phyloP scores from a whole-genome alignment of 768 basidiomycete genomes.

The Hypholoma fasciculare region DNA sequence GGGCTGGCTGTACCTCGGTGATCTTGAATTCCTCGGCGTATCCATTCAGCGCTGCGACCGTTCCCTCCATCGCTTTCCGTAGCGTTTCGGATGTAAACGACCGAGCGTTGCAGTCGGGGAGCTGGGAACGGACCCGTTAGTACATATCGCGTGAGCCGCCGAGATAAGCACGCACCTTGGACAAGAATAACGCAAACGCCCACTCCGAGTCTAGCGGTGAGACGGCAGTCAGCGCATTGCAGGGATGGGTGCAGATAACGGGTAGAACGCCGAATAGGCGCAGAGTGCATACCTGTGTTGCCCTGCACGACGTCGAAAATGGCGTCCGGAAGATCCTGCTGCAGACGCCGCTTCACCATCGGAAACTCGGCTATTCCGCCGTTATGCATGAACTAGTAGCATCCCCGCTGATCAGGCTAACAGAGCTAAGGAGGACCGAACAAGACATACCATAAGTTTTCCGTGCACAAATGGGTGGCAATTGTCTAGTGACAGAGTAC shows the following conservation, averaged over 20 bases:
- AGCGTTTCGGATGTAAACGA: slow-evolving; percentile 72
- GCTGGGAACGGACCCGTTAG: slow-evolving; percentile 38
- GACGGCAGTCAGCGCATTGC: slow-evolving; percentile 1
- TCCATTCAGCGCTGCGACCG: slow-evolving; percentile 76
- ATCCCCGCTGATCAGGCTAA: not conserved
- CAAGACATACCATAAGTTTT: slow-evolving; percentile 76
- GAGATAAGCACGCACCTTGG: slow-evolving; percentile 51
- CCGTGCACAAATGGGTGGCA: slow-evolving; percentile 95
- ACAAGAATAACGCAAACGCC: slow-evolving; percentile 91
- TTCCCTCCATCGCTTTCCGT: slow-evolving; percentile 85
- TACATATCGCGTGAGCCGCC: not conserved
- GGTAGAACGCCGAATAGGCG: not conserved
- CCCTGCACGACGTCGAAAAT: slow-evolving; percentile 88
- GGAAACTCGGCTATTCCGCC: slow-evolving; percentile 88
- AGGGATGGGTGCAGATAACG: not conserved
- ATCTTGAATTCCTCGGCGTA: slow-evolving; percentile 73
- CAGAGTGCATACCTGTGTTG: slow-evolving; percentile 70
- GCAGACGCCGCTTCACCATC: slow-evolving; percentile 78
- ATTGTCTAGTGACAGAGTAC: slow-evolving; percentile 88
- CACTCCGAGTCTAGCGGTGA: slow-evolving; percentile 82
- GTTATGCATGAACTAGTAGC: slow-evolving; percentile 93
- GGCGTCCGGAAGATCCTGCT: slow-evolving; percentile 74
- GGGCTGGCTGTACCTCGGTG: slow-evolving; percentile 54
- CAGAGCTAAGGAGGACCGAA: not conserved
- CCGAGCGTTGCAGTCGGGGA: slow-evolving; percentile 76